phyloP scores from a whole-genome alignment of 345 rosid genomes.

The Brassica juncea region DNA sequence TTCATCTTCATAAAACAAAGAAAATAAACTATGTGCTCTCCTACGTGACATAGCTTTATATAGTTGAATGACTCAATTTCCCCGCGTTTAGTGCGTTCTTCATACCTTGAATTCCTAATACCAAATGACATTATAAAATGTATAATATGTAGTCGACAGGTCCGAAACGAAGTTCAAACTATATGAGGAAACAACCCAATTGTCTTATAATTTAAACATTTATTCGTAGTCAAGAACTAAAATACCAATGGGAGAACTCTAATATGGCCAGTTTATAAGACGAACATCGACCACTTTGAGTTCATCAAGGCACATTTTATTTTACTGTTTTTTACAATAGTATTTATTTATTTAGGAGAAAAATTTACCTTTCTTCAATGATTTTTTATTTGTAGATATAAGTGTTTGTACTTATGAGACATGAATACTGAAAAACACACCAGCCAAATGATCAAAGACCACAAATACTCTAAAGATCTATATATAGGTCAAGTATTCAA shows the following conservation, averaged over 20 bases:
- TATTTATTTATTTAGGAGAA: background rate
- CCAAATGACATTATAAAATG: background rate
- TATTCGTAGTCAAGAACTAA: background rate
- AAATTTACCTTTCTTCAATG: background rate
- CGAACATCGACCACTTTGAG: background rate
- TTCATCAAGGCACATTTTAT: background rate
- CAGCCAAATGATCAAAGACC: background rate
- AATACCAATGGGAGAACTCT: background rate
- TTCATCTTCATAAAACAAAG: background rate
- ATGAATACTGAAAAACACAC: background rate
- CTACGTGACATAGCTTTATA: conserved; percentile 21
- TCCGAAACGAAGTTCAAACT: background rate
- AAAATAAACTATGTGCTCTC: conserved; percentile 34
- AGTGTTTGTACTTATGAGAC: background rate
- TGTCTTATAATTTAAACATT: background rate
- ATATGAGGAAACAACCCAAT: background rate
- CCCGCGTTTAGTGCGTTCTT: conserved; percentile 5
- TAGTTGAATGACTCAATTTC: background rate
- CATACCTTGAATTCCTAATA: conserved; percentile 1
- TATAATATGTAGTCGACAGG: background rate
- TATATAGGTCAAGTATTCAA: background rate
- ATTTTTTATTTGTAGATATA: background rate
- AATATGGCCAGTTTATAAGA: background rate
- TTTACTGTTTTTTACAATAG: background rate
- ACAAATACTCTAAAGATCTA: background rate